Conservation (phyloP, 495 filamentous ascomycete species). For the Penicillium canescens region DNA sequence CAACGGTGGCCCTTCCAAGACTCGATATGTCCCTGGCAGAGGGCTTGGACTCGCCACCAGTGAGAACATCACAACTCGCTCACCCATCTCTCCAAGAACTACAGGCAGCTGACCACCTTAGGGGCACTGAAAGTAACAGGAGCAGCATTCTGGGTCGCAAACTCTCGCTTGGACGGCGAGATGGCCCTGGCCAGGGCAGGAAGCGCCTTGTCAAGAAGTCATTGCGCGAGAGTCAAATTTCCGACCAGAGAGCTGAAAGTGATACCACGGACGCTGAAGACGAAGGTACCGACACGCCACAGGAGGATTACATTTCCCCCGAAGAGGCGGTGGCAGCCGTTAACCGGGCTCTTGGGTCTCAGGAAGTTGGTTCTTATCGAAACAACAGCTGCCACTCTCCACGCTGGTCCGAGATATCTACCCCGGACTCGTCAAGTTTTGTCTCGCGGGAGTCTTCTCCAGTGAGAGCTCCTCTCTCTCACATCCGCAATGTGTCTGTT, state of each 20-base stretch:
- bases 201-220: conserved; percentile 16
- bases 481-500: conserved; percentile 14
- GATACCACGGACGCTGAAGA: conserved; percentile 10
- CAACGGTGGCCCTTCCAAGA: conserved; percentile 3
- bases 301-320: conserved; percentile 17
- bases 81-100: conserved; percentile 18
- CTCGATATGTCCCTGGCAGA: conserved; percentile 1
- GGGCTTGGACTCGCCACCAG: background rate
- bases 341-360: conserved; percentile 14
- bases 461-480: conserved; percentile 4
- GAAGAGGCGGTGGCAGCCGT: conserved; percentile 24
- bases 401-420: conserved; percentile 5
- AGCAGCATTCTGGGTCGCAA: conserved; percentile 9
- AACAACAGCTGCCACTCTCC: conserved; percentile 5
- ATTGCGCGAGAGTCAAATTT: conserved; percentile 13
- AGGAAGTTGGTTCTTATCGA: conserved; percentile 2
- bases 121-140: conserved; percentile 4
- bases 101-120: conserved; percentile 14
- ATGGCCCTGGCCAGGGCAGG: conserved; percentile 27
- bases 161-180: conserved; percentile 26
- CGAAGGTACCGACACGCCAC: conserved; percentile 10
- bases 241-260: conserved; percentile 1
- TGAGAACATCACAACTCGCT: conserved; percentile 5
- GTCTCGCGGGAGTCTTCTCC: conserved; percentile 18
- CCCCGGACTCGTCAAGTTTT: conserved; percentile 8